Base-by-base conservation (phyloP, 345 rosid species). In the Aquilaria sinensis region DNA sequence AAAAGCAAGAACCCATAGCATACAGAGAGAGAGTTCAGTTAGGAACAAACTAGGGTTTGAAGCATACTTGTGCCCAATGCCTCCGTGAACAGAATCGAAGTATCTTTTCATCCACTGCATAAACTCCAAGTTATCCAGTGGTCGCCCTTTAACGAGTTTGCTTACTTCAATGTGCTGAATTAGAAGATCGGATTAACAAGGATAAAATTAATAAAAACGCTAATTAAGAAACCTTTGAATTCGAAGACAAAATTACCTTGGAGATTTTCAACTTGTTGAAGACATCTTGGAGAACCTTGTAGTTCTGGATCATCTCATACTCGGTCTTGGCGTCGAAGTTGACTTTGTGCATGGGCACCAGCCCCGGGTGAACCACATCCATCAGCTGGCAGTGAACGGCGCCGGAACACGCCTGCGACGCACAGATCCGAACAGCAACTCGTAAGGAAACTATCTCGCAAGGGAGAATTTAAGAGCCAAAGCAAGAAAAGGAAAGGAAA, bases 101-200 rank as follows among this genome's bases (percentile, higher is more conserved):
- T 91, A 91, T 48, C 81, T 82, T 79, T 95, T 95, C 99, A 95
- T 71, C 99, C 99, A 95, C 61, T 91, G 98, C 85, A 89, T 91
- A 53, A 95, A 95, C 80, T 91, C 99, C 88, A 95, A 70, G 71
- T 95, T 95, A 62, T 95, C 99, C 60, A 95, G 85, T 48, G 99
- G 97, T 63, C 98, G 84, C 50, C 99, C 98, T 66, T 95, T 95
- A 64, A 89, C 86, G 6, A 95, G 83, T 74, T 91, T 95, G 71
- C 73, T 89, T 73, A 95, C 99, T 31, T 95, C 98, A 0, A 95
- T 83, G 69, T 95, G 89, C 99, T 95, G 64, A 64, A 49, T 1
- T 33, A 67, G 69, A 61, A 33, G n/a, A 33, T 6, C 34, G 12
- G 10, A 34, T 2, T 11, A 11, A 31, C 29, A 62, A 3, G 56